Percentiles rank a stretch among this genome's conserved stretches.
phyloP scores from a whole-genome alignment of 495 filamentous ascomycete genomes.

The Xylaria sp. region DNA sequence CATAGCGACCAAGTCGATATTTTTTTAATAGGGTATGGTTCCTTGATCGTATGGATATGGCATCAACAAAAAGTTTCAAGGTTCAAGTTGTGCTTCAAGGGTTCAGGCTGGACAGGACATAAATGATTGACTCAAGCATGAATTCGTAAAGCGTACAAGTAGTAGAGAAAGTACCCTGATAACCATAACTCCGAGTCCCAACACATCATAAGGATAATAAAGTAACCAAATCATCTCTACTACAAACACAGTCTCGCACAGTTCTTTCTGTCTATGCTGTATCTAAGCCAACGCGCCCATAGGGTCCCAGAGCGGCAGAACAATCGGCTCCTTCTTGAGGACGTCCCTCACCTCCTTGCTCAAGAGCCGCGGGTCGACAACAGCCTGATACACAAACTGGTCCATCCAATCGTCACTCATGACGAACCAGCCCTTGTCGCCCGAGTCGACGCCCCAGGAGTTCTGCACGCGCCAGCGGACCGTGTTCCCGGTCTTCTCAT shows the following conservation, averaged over 20 bases:
- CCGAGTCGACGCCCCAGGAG: slow-evolving; percentile 71
- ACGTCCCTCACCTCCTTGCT: slow-evolving; percentile 70
- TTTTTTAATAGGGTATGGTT: neutral
- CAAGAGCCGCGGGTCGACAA: slow-evolving; percentile 78
- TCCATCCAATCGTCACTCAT: slow-evolving; percentile 91
- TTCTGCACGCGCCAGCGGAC: slow-evolving; percentile 88
- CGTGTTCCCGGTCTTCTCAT: slow-evolving; percentile 59
- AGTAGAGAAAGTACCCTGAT: neutral
- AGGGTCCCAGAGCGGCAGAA: slow-evolving; percentile 84
- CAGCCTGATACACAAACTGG: slow-evolving; percentile 85
- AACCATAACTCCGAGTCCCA: slow-evolving; percentile 5
- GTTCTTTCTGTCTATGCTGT: neutral
- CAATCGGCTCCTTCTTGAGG: slow-evolving; percentile 69
- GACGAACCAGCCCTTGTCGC: slow-evolving; percentile 81
- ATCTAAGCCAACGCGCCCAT: slow-evolving; percentile 79
- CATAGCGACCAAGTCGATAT: neutral
- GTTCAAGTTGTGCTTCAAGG: neutral
- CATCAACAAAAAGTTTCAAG: neutral
- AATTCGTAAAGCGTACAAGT: slow-evolving; percentile 8
- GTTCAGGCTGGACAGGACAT: neutral
- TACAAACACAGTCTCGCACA: neutral
- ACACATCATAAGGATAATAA: neutral
- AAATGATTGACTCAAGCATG: neutral
- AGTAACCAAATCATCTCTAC: neutral
- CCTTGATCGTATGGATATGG: neutral